These are phyloP conservation scores for Arthrocladium fulminans DNA, from an alignment of 2,329 filamentous ascomycete genomes.

Conservation along the genomic window DNA sequence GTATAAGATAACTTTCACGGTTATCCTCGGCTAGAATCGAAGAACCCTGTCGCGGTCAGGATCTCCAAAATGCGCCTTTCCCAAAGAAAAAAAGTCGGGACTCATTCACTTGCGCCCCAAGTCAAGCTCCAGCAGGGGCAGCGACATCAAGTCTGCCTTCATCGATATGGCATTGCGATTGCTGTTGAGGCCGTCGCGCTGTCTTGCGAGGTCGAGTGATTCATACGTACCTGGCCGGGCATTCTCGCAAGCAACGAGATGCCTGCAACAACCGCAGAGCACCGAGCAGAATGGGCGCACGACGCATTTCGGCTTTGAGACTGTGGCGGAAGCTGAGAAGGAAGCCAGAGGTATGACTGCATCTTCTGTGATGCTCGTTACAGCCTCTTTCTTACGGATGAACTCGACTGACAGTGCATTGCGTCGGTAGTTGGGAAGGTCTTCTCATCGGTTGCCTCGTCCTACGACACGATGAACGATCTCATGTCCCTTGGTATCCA, in stretches of 20 bases:
- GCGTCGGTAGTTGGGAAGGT: constrained; percentile 61
- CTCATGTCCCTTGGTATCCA: constrained; percentile 98
- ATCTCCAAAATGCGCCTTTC: constrained; percentile 1
- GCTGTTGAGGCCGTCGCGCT: background rate
- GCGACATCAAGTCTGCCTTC: background rate
- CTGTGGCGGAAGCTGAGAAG: constrained; percentile 72
- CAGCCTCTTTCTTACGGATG: background rate
- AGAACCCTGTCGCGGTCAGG: background rate
- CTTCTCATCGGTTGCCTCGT: constrained; percentile 88
- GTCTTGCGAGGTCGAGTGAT: background rate
- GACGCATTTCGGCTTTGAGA: constrained; percentile 88
- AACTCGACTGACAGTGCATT: background rate
- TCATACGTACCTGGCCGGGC: background rate
- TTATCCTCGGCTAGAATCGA: constrained; percentile 13
- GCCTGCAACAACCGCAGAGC: constrained; percentile 6
- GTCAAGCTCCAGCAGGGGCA: background rate
- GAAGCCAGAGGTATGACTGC: constrained; percentile 49
- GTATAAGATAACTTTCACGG: constrained; percentile 10
- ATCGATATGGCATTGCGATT: background rate
- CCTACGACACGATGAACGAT: constrained; percentile 98
- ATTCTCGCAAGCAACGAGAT: background rate
- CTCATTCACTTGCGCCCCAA: background rate
- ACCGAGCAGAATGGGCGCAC: constrained; percentile 44
- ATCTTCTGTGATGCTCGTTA: background rate
- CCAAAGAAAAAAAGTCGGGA: constrained; percentile 2